A percentile compares a stretch with the other conserved stretches of the same genome.
phyloP scores from a whole-genome alignment of 2,329 filamentous ascomycete genomes.

The Diaporthe batatas region DNA sequence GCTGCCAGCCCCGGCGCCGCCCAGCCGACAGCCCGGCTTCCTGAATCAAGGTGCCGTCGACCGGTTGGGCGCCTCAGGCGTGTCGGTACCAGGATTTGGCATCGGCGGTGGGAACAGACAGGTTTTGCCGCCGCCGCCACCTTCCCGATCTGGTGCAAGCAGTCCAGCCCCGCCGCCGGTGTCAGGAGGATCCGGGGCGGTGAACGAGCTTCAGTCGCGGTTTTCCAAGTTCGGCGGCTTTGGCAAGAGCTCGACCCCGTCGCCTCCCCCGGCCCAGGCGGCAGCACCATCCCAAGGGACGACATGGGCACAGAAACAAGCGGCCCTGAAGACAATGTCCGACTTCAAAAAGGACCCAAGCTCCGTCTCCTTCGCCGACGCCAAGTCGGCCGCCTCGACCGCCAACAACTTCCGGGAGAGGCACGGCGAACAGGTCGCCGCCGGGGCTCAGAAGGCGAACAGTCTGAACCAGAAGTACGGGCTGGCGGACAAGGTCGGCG shows the following conservation, averaged over 20 bases:
- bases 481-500: conserved; percentile 56
- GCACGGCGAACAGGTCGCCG: conserved; percentile 76
- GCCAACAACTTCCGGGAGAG: conserved; percentile 78
- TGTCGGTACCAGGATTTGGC: conserved; percentile 83
- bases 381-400: conserved; percentile 69
- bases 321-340: conserved; percentile 71
- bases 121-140: conserved; percentile 45
- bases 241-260: conserved; percentile 42
- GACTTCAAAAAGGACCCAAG: conserved; percentile 72
- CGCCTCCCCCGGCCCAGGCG: conserved; percentile 45
- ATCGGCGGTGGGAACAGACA: conserved; percentile 59
- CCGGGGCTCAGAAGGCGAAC: conserved; percentile 70
- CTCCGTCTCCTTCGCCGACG: conserved; percentile 71
- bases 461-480: conserved; percentile 73
- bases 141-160: conserved; percentile 35
- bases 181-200: conserved; percentile 44
- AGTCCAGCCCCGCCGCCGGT: conserved; percentile 36
- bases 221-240: conserved; percentile 66
- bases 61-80: conserved; percentile 78
- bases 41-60: conserved; percentile 71
- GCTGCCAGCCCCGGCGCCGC: conserved; percentile 8
- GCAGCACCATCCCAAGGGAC: conserved; percentile 63
- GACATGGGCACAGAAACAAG: conserved; percentile 74
- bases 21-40: conserved; percentile 46
- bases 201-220: conserved; percentile 77